Conservation (phyloP, 2,329 filamentous ascomycete genomes). For the Cladophialophora immunda region DNA sequence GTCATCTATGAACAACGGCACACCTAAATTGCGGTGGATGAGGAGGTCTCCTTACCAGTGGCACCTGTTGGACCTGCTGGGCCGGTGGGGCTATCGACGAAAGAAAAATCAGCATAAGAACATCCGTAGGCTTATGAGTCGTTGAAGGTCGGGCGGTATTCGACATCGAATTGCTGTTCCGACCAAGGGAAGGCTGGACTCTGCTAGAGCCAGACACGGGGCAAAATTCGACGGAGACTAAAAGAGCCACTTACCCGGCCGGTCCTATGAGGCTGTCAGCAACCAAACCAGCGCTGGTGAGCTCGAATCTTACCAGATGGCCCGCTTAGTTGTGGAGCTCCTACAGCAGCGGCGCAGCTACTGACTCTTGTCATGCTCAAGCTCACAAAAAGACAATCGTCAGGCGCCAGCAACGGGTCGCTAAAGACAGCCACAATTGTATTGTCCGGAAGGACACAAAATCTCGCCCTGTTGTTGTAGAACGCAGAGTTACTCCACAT, state of each 20-base stretch:
- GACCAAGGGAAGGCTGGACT: neutral
- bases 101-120: slow-evolving; percentile 1
- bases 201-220: neutral
- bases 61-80: neutral
- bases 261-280: slow-evolving; percentile 6
- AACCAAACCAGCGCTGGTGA: neutral
- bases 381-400: slow-evolving; percentile 35
- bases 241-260: slow-evolving; percentile 3
- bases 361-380: slow-evolving; percentile 28
- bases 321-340: slow-evolving; percentile 13
- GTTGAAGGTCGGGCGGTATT: neutral
- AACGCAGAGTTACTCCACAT: slow-evolving; percentile 37
- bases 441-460: slow-evolving; percentile 36
- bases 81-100: slow-evolving; percentile 7
- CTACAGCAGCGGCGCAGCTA: slow-evolving; percentile 19
- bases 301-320: slow-evolving; percentile 9
- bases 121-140: neutral
- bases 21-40: neutral
- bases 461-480: slow-evolving; percentile 36
- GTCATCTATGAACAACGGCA: neutral
- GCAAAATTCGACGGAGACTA: neutral
- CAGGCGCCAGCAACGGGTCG: slow-evolving; percentile 29
- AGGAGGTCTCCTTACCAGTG: neutral
- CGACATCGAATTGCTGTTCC: neutral
- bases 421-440: slow-evolving; percentile 37